Evolutionary conservation across 2,329 filamentous ascomycete species (phyloP), one percentile per base, ranked within the genome.

Genomic region (Ramularia endophylla): DNA sequence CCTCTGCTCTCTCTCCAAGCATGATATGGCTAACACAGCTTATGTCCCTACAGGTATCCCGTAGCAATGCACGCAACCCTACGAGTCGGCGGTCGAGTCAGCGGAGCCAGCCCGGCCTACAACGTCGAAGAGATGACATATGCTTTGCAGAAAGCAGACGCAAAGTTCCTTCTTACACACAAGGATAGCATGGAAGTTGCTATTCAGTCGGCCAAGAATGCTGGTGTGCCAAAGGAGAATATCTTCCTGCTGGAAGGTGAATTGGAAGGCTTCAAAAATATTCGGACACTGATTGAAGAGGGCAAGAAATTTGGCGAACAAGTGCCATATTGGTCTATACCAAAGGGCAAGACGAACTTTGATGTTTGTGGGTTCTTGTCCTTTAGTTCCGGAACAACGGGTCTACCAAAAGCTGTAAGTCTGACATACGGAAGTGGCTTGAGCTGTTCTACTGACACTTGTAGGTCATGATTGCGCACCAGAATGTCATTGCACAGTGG

Each of bases 121-220:
- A 81, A 77, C 41, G 68, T 77, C 12, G 80, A 84, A 36, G 81
- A 85, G 51, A 82, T 84, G 75, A 74, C 71, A 1, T 81, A 82
- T 58, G 78, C 78, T 1, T 63, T 84, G 2, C 72, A 74, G 51
- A 79, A 70, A 1, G 74, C 70, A 0, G 65, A 74, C 25, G 73
- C 75, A 2, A 78, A 72, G 47, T 75, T 77, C 44, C 54, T 81
- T 8, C 71, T 82, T 60, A 80, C 77, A 0, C 67, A 75, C 2
- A 69, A 71, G 0, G 68, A 70, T 12, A 73, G 68, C 12, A 71
- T 80, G 61, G 65, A 74, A 4, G 71, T 81, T 27, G 77, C 77
- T 1, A 60, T 66, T 8, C 66, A 67, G 12, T 75, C 75, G 12
- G 77, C 77, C 2, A 64, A 71, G 50, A 70, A 69, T 36, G 75